phyloP scores from a whole-genome alignment of 2,329 filamentous ascomycete genomes.

The Pseudogymnoascus sp. region DNA sequence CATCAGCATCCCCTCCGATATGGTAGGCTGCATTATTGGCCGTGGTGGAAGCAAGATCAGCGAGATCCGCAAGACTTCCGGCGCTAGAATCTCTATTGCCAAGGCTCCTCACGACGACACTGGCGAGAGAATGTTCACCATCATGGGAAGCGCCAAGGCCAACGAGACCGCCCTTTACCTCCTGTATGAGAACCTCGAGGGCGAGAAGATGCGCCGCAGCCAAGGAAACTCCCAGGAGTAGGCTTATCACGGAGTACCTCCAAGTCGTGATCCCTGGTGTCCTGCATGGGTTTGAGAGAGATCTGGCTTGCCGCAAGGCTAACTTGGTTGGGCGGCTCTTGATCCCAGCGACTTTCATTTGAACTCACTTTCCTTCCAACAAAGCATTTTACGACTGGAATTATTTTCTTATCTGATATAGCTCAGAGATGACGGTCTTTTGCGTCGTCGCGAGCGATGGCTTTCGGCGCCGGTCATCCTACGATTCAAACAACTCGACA shows the following conservation, averaged over 20 bases:
- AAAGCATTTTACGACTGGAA: conserved; percentile 30
- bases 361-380: conserved; percentile 27
- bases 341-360: conserved; percentile 28
- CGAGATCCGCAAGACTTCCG: conserved; percentile 94
- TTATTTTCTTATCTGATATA: conserved; percentile 11
- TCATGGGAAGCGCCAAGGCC: conserved; percentile 86
- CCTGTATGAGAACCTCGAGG: conserved; percentile 96
- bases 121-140: conserved; percentile 99
- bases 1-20: conserved; percentile 98
- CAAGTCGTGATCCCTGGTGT: conserved; percentile 33
- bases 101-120: conserved; percentile 89
- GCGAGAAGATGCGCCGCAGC: conserved; percentile 97
- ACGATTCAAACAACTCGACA: conserved; percentile 29
- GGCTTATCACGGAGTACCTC: conserved; percentile 39
- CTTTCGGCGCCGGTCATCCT: conserved; percentile 21
- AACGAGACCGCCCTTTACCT: conserved; percentile 96
- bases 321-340: conserved; percentile 38
- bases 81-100: conserved; percentile 93
- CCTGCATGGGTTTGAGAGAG: conserved; percentile 39
- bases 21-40: conserved; percentile 99
- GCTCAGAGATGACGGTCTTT: conserved; percentile 10
- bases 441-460: conserved; percentile 4
- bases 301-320: conserved; percentile 58
- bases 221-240: conserved; percentile 45
- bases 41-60: conserved; percentile 94